Evolutionary conservation across 1,139 yeast genomes (phyloP).

Genomic region (Hansenula sp.): DNA sequence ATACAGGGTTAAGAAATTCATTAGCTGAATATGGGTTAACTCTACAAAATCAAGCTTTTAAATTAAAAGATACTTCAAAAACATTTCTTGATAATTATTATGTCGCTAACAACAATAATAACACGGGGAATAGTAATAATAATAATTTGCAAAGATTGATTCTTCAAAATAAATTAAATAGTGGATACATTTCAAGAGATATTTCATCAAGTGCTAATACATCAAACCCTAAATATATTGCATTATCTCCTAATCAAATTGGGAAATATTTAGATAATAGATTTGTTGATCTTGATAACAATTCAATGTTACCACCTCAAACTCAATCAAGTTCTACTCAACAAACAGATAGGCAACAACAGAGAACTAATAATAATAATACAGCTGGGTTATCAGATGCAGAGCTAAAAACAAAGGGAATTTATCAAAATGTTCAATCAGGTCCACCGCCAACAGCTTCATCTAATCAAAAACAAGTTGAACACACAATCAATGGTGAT

Average conservation of each 20-base stretch:
- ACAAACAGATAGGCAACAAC: neutral
- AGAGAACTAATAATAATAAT: no score
- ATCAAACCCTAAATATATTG: constrained; percentile 6
- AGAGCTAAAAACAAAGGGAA: neutral
- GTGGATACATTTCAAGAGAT: neutral
- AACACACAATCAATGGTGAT: neutral
- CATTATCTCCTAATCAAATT: constrained; percentile 14
- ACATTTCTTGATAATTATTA: constrained; percentile 19
- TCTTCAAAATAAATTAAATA: constrained; percentile 17
- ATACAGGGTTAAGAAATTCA: constrained; percentile 39
- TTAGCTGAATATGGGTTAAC: constrained; percentile 38
- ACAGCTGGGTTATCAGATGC: neutral
- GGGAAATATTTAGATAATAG: constrained; percentile 15
- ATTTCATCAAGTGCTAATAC: neutral
- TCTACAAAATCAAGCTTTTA: constrained; percentile 31
- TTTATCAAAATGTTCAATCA: neutral
- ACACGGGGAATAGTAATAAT: neutral
- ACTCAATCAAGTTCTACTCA: neutral
- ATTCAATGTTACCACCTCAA: neutral
- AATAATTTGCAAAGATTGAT: constrained; percentile 20
- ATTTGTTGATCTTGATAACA: neutral
- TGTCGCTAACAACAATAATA: neutral
- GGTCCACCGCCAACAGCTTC: neutral
- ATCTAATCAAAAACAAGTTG: neutral
- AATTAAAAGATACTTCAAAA: constrained; percentile 30